Base-by-base conservation (phyloP, 176 grass and related monocot genomes). In the Dactylis glomerata region DNA sequence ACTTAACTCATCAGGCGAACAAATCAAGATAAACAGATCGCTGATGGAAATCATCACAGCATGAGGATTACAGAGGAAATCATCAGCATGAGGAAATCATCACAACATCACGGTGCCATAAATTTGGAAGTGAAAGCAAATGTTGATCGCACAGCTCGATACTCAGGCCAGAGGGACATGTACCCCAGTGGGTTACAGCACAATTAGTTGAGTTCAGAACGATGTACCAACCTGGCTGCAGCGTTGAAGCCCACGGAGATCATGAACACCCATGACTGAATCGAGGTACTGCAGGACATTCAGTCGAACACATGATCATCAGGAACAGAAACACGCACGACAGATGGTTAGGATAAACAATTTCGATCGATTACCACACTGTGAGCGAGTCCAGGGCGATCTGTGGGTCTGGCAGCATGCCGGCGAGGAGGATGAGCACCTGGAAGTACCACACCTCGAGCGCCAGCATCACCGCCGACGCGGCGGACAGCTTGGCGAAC, bases 391-490 rank as follows among this genome's bases (percentile, higher is more conserved):
- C 92, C 2, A 97, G 95, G 14, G 92, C 84, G 81, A 97, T 7
- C 63, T 95, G 75, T 32, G 92, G 95, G 83, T 94, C 78, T 15
- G 92, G 88, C 36, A 97, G 90, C 82, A 95, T 71, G 41, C 95
- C 92, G 9, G 92, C 92, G 64, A 97, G 88, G 78, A 97, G 92
- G 73, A 97, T 86, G 81, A 95, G 74, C 82, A 95, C 86, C 92
- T 97, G 92, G 81, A 90, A 97, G 85, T 97, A 94, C 95, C 95
- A 97, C 16, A 88, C 86, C 88, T 97, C 95, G 24, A 97, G 88
- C 84, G 90, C 92, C 78, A 97, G 83, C 95, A 97, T 97, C n/a
- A 95, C 87, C 32, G 95, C 92, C 23, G 95, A 95, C 16, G 90
- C 95, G 47, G 70, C 76, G 15, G 95, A 95, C 10, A 97, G 86